Base-by-base conservation (phyloP, 805 yeast genomes). In the Saturnispora hagleri region DNA sequence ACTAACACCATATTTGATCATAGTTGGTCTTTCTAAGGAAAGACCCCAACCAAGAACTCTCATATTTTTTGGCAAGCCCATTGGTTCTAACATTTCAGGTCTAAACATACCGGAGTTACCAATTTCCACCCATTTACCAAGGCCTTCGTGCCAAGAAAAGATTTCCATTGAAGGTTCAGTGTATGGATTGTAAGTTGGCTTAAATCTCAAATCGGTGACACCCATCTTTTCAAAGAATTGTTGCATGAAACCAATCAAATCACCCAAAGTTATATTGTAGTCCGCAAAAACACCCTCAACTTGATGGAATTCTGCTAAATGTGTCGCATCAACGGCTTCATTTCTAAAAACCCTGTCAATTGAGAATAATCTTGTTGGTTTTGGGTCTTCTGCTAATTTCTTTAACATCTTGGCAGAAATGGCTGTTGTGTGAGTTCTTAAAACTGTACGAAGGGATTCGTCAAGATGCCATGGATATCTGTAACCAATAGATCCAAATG, bases 91-190 rank as follows among this genome's bases (percentile, higher is more conserved):
- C 99, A 93, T 93, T 73, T 93, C 99, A 13, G 99, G 99, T 73
- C 99, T 84, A 79, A 93, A 93, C 96, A 93, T 86, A 69, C 99
- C 99, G 18, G 97, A 89, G 77, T 93, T 93, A 70, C 99, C 99
- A 64, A 93, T 91, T 76, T 93, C 99, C 57, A 93, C 99, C 99
- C 99, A 95, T 69, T 89, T 93, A 61, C 78, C 83, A 62, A 93
- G 78, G 48, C 97, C 97, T 61, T 81, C 83, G 72, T 93, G 99
- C 86, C 88, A 93, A 47, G 97, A 93, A 70, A 85, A 93, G 60
- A 93, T 93, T 75, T 93, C 99, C 80, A 93, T 80, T 7, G 96
- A 87, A 53, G 99, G 99, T 73, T 93, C 99, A 53, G 99, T 93
- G 79, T 93, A 93, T 54, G 99, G 99, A 72, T 93, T 93, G 73